Conservation (phyloP, 2,329 filamentous ascomycete species). For the Cercospora beticola region DNA sequence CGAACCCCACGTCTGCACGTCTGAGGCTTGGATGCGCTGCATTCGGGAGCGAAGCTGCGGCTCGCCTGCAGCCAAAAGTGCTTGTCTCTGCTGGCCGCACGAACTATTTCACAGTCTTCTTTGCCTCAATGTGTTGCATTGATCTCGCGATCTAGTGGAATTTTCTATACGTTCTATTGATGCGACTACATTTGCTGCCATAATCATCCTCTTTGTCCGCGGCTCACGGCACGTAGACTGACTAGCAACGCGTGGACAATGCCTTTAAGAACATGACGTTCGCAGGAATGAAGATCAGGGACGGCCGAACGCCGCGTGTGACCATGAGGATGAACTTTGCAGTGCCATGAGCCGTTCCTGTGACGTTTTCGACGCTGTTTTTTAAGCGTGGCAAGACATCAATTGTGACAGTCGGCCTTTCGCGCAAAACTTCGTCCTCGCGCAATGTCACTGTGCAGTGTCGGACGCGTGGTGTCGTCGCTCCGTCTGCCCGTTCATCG, state of each 20-base stretch:
- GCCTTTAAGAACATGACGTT: slow-evolving; percentile 3
- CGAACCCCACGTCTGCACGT: slow-evolving; percentile 6
- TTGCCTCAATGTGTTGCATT: not conserved
- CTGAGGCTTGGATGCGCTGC: slow-evolving; percentile 4
- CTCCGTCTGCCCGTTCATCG: not conserved
- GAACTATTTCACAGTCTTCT: not conserved
- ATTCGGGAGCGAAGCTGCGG: slow-evolving; percentile 1
- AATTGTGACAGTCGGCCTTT: not conserved
- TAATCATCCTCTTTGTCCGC: not conserved
- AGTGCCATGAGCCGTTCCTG: not conserved
- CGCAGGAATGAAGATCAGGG: slow-evolving; percentile 7
- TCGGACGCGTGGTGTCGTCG: not conserved
- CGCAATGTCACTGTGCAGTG: not conserved
- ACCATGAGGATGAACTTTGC: slow-evolving; percentile 1
- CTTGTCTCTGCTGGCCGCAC: slow-evolving; percentile 1
- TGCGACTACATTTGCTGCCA: not conserved
- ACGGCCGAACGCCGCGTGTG: not conserved
- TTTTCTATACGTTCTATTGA: not conserved
- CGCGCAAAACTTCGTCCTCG: not conserved
- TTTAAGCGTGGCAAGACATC: not conserved
- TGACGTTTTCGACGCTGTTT: not conserved
- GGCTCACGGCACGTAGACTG: not conserved
- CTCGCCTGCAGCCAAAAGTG: slow-evolving; percentile 1
- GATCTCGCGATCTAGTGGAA: not conserved
- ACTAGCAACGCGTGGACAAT: not conserved